Evolutionary conservation across 495 filamentous ascomycete species (phyloP), one percentile per base, ranked within the genome.

Genomic region (Aspergillus diversus): DNA sequence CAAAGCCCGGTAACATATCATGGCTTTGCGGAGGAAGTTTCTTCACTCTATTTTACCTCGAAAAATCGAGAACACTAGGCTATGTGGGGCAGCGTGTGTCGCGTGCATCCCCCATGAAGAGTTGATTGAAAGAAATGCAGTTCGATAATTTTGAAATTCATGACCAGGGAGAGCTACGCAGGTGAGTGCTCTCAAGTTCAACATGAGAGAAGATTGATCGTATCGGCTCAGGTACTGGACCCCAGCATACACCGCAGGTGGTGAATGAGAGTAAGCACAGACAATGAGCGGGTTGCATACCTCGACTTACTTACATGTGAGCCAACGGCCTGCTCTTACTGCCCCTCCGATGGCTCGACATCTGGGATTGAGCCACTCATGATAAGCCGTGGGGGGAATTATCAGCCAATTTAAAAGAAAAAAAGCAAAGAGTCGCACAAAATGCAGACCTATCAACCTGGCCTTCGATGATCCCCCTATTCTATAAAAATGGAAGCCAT

Each of bases 341-440:
- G 21, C 21, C 21, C 21, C 21, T 27, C 21, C 21, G 21, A 27
- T 43, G 39, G 39, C 11, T 13, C n/a, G 5, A 43, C n/a, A 8
- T 4, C 39, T 43, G 39, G 8, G 39, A 43, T 16, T n/a, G 33
- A 34, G 50, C 50, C 50, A 32, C 33, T 32, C 13, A 16, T 57
- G 60, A 57, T 62, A 51, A 62, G 52, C 60, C 60, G 51, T 53
- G 59, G 59, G 51, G 59, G 59, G 59, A 35, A 34, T 42, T 27
- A 51, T 32, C 48, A 60, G 11, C 56, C 39, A 43, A 27, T 0
- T 12, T 43, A 43, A 15, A 43, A 43, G n/a, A 43, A 43, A 43
- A 15, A 43, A 43, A 11, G 8, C 2, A 15, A 43, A 7, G 21
- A 27, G 21, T 27, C 21, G n/a, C 21, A 31, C 7, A 53, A 53